Base-by-base conservation (phyloP, 164 flowering plant species). In the Euptelea pleiosperma region DNA sequence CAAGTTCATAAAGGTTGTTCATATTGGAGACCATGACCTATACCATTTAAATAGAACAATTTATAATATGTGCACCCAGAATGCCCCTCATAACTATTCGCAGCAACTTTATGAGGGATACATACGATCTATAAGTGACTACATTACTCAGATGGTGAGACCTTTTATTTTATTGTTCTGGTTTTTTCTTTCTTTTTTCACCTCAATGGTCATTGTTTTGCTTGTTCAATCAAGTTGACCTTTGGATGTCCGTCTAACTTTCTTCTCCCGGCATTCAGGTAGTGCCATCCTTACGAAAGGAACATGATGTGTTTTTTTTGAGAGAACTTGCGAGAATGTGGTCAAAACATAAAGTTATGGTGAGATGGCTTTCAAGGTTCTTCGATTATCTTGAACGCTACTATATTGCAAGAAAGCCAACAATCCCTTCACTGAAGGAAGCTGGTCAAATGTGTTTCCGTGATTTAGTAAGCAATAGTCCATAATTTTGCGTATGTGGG, bases 251-350 rank as follows among this genome's bases (percentile, higher is more conserved):
- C 34, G 3, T 34, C 10, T 5, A 34, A 6, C 10, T 31, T 29
- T n/a, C n/a, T n/a, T n/a, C n/a, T n/a, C n/a, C n/a, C n/a, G n/a
- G n/a, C 19, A 39, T 7, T 36, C 31, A 67, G 71, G 71, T 67
- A 10, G 21, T 70, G 54, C 75, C 67, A n/a, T 51, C 61, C 50
- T 30, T 74, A 26, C 52, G 47, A 46, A 74, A 69, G 62, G 67
- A 74, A 50, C 75, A 67, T 60, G 81, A 53, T 22, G 69, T 64
- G 46, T 64, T 55, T 41, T 52, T 79, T 73, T 58, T 79, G 61
- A 61, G 71, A 50, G 84, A 77, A 52, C 75, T 80, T 41, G 78
- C 65, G 11, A 73, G 43, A 35, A 71, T 78, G 44, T 80, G 84
- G 84, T 40, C 52, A 15, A 71, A 75, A 49, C 80, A 80, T 50